Conservation (phyloP, 1,139 yeast species). For the Debaryomyces udenii region DNA sequence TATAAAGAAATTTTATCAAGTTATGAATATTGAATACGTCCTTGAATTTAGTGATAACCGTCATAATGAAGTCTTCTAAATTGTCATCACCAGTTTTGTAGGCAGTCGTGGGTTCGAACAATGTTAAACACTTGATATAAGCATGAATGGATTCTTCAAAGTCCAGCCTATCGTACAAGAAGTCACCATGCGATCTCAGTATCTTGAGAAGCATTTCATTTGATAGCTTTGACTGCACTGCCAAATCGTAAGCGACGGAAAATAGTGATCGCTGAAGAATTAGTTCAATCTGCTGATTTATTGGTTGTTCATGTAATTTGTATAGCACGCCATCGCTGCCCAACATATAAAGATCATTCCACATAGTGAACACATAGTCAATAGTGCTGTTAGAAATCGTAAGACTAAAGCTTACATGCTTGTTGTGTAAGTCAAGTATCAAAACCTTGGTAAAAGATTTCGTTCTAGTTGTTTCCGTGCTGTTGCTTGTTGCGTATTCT, state of each 20-base stretch:
- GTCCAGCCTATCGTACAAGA: constrained; percentile 65
- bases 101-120: constrained; percentile 17
- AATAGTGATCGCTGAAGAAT: constrained; percentile 72
- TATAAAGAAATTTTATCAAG: constrained; percentile 65
- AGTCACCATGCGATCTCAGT: constrained; percentile 71
- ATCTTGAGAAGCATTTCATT: constrained; percentile 49
- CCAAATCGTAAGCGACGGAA: constrained; percentile 72
- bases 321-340: constrained; percentile 79
- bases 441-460: constrained; percentile 49
- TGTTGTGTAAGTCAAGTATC: constrained; percentile 68
- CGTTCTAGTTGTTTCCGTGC: constrained; percentile 11
- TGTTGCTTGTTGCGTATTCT: constrained; percentile 19
- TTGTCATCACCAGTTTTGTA: constrained; percentile 20
- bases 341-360: constrained; percentile 61
- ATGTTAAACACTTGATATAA: constrained; percentile 51
- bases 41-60: constrained; percentile 77
- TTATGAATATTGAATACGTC: constrained; percentile 77
- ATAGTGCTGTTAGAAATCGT: constrained; percentile 66
- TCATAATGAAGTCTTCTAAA: constrained; percentile 63
- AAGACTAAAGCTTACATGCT: constrained; percentile 70
- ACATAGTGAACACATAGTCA: constrained; percentile 53
- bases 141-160: constrained; percentile 70
- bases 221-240: constrained; percentile 49
- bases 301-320: constrained; percentile 65
- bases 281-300: constrained; percentile 69